Percentiles rank a stretch among this genome's conserved stretches.
Evolutionary conservation across 2,329 filamentous ascomycete genomes (phyloP).

Genomic region (Ophiocordyceps robertsii): DNA sequence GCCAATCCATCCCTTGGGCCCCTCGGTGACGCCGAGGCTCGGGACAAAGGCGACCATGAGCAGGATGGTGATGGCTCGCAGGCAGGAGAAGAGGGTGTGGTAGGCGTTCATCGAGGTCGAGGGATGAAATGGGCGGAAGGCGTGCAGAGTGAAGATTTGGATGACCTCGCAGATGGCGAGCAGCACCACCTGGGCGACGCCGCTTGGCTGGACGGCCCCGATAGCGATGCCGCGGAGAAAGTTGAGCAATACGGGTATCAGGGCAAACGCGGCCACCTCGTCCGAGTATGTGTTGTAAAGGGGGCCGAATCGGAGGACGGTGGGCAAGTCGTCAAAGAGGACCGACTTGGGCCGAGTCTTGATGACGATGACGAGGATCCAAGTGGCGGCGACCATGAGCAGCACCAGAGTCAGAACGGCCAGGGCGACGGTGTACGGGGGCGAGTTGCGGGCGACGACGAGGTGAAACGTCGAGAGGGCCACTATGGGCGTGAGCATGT

Average conservation of each 20-base stretch:
- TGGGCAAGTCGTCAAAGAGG: slow-evolving; percentile 86
- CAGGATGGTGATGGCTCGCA: slow-evolving; percentile 64
- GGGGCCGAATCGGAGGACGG: slow-evolving; percentile 78
- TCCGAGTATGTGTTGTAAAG: slow-evolving; percentile 97
- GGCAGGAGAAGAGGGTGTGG: slow-evolving; percentile 67
- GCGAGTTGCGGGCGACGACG: slow-evolving; percentile 56
- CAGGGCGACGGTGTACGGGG: slow-evolving; percentile 56
- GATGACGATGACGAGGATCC: slow-evolving; percentile 71
- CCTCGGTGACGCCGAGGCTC: slow-evolving; percentile 63
- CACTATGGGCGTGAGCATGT: slow-evolving; percentile 77
- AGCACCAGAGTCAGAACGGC: slow-evolving; percentile 63
- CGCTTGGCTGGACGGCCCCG: slow-evolving; percentile 82
- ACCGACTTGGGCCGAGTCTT: slow-evolving; percentile 70
- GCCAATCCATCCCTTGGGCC: slow-evolving; percentile 84
- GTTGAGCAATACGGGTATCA: slow-evolving; percentile 74
- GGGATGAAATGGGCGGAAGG: slow-evolving; percentile 79
- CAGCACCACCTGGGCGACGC: slow-evolving; percentile 83
- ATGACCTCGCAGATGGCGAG: slow-evolving; percentile 92
- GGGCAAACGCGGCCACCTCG: slow-evolving; percentile 77
- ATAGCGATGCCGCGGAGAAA: slow-evolving; percentile 81
- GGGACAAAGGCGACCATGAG: slow-evolving; percentile 77
- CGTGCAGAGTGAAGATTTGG: slow-evolving; percentile 71
- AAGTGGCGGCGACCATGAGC: slow-evolving; percentile 60
- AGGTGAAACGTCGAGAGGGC: slow-evolving; percentile 85
- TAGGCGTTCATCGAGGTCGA: slow-evolving; percentile 97